Conservation (phyloP, 129 eudicot genomes). For the Lactuca sativa region DNA sequence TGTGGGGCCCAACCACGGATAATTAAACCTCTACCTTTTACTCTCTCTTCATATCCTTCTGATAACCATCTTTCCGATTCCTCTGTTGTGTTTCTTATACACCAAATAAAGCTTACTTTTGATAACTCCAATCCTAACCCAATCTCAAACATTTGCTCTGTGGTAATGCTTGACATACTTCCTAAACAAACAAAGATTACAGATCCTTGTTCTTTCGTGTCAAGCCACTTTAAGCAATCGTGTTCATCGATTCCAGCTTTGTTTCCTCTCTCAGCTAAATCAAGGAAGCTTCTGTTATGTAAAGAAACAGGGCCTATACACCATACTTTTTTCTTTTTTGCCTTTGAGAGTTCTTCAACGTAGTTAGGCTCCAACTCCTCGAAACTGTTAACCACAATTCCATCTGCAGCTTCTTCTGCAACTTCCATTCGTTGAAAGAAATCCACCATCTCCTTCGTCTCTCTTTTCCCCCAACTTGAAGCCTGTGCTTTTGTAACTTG, state of each 20-base stretch:
- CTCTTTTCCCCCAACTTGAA: constrained; percentile 25
- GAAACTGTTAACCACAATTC: constrained; percentile 60
- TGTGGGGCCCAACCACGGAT: constrained; percentile 84
- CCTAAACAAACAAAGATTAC: constrained; percentile 65
- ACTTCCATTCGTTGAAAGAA: constrained; percentile 26
- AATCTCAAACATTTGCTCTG: constrained; percentile 46
- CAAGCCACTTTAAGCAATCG: constrained; percentile 53
- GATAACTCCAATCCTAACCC: constrained; percentile 61
- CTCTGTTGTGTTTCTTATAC: constrained; percentile 29
- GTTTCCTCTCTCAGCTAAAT: constrained; percentile 54
- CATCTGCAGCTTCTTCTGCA: constrained; percentile 37
- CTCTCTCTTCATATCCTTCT: constrained; percentile 46
- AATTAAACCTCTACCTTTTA: constrained; percentile 48
- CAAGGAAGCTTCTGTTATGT: constrained; percentile 35
- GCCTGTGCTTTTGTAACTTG: constrained; percentile 38
- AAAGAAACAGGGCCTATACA: constrained; percentile 75
- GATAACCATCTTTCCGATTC: constrained; percentile 47
- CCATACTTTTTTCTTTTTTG: constrained; percentile 44
- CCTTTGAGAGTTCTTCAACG: constrained; percentile 34
- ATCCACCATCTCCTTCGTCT: constrained; percentile 25
- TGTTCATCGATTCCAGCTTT: constrained; percentile 43
- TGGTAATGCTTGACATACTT: constrained; percentile 43
- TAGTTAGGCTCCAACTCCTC: constrained; percentile 54
- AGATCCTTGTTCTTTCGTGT: constrained; percentile 23
- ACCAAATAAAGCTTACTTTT: constrained; percentile 42